phyloP scores from a whole-genome alignment of 202 grass and related monocot genomes.

The Brachypodium distachyon region DNA sequence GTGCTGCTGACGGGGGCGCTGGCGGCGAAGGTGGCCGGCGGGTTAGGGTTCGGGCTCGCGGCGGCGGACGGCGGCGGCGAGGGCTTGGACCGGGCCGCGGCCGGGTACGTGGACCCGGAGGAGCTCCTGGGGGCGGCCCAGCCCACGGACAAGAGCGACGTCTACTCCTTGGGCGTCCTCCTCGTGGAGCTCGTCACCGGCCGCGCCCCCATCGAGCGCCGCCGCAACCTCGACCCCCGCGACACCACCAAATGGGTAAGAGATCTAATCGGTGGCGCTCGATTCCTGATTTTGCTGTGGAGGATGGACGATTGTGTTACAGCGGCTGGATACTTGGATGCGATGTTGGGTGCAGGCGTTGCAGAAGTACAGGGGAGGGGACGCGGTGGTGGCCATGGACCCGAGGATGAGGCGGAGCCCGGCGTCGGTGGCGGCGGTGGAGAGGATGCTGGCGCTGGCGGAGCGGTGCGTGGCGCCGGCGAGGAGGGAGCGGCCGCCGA shows the following conservation, averaged over 20 bases:
- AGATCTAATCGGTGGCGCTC: too few species aligned
- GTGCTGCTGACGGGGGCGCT: slow-evolving; percentile 70
- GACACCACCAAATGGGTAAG: slow-evolving; percentile 75
- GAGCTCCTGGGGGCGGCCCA: slow-evolving; percentile 55
- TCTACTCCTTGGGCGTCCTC: slow-evolving; percentile 94
- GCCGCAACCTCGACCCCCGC: slow-evolving; percentile 17
- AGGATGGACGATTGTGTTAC: too few species aligned
- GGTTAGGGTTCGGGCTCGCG: slow-evolving; percentile 55
- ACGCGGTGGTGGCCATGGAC: slow-evolving; percentile 60
- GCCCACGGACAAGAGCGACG: slow-evolving; percentile 82
- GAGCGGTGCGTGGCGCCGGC: slow-evolving; percentile 33
- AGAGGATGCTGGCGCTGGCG: slow-evolving; percentile 39
- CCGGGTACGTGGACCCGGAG: slow-evolving; percentile 65
- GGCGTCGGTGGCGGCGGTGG: slow-evolving; percentile 29
- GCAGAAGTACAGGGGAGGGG: slow-evolving; percentile 41
- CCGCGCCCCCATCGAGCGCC: slow-evolving; percentile 55
- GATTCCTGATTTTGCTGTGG: not conserved
- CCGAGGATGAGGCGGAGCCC: slow-evolving; percentile 46
- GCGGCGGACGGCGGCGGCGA: slow-evolving; percentile 11
- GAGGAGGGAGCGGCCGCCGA: slow-evolving; percentile 42
- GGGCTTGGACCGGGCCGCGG: slow-evolving; percentile 45
- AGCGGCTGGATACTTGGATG: not conserved
- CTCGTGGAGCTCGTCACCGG: slow-evolving; percentile 73
- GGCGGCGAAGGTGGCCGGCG: slow-evolving; percentile 62
- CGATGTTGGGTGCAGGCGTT: slow-evolving; percentile 32